Percentiles rank a stretch among this genome's conserved stretches.
These are phyloP conservation scores for Trichoderma cornu-damae DNA, from an alignment of 2,329 filamentous ascomycete genomes.

Conservation along the genomic window DNA sequence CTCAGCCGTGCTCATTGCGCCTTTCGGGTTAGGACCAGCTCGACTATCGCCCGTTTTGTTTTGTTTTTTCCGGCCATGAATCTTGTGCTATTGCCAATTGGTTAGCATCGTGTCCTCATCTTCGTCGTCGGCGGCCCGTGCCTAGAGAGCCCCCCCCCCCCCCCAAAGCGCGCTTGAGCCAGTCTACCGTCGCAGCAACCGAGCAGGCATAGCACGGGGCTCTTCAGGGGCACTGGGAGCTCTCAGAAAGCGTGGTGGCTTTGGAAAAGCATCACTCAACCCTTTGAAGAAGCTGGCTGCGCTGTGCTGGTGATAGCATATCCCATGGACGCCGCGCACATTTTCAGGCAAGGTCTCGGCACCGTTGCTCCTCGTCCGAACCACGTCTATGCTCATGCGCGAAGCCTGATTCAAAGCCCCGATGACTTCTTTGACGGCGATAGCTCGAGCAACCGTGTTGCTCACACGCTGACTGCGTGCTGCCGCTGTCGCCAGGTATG, in stretches of 20 bases:
- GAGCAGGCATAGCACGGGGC: neutral
- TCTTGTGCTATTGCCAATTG: conserved; percentile 1
- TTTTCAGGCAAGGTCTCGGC: conserved; percentile 55
- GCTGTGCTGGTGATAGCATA: conserved; percentile 19
- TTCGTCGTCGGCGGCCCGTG: neutral
- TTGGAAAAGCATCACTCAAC: neutral
- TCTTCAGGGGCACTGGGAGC: neutral
- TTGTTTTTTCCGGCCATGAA: neutral
- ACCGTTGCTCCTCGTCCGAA: conserved; percentile 38
- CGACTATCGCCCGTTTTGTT: neutral
- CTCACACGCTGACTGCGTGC: conserved; percentile 74
- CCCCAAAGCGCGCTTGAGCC: neutral
- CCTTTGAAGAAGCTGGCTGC: neutral
- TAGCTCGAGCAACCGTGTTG: conserved; percentile 56
- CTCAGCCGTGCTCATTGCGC: neutral
- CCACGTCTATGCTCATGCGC: conserved; percentile 30
- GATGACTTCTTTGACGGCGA: conserved; percentile 47
- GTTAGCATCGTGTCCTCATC: conserved; percentile 1
- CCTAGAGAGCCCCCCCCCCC: neutral
- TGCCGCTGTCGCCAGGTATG: conserved; percentile 73
- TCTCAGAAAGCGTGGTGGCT: neutral
- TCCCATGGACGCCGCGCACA: conserved; percentile 54
- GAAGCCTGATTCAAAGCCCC: conserved; percentile 28
- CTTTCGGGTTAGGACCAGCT: neutral
- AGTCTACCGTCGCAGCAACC: conserved; percentile 8